A percentile compares a stretch with the other conserved stretches of the same genome.
These are phyloP conservation scores for Aspergillus ochraceus DNA, from an alignment of 2,329 filamentous ascomycete species.

Conservation along the genomic window DNA sequence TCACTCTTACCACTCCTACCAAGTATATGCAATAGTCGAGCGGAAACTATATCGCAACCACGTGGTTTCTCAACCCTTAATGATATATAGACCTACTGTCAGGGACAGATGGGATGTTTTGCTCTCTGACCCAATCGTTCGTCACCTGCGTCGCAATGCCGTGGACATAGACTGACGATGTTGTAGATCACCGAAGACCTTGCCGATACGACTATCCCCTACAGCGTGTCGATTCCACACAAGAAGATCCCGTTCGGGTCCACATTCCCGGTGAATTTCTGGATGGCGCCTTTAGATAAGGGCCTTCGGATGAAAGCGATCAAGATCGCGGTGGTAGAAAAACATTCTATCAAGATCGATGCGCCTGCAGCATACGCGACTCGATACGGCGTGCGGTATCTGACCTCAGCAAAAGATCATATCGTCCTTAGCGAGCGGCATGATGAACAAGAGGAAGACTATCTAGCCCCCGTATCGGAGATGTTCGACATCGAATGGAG, in stretches of 20 bases:
- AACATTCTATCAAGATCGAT: constrained; percentile 14
- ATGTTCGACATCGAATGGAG: constrained; percentile 1
- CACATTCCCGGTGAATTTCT: constrained; percentile 20
- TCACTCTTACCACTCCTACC: constrained; percentile 20
- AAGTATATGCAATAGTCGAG: constrained; percentile 14
- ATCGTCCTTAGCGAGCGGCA: constrained; percentile 7
- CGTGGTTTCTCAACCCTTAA: constrained; percentile 12
- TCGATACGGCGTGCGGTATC: constrained; percentile 11
- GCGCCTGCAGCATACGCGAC: constrained; percentile 20
- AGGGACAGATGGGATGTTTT: constrained; percentile 1
- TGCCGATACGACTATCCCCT: constrained; percentile 14
- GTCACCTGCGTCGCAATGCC: background rate
- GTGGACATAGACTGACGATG: background rate
- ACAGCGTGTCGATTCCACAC: constrained; percentile 19
- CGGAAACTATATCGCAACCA: constrained; percentile 17
- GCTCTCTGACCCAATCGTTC: constrained; percentile 6
- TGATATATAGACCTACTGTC: constrained; percentile 14
- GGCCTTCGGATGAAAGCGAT: constrained; percentile 7
- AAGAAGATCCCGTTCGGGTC: constrained; percentile 20
- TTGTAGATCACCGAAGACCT: constrained; percentile 13
- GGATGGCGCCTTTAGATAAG: constrained; percentile 17
- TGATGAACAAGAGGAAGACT: background rate
- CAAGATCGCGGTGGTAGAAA: constrained; percentile 14
- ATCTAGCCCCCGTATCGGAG: background rate
- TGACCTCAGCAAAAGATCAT: constrained; percentile 11